Percentiles rank a stretch among this genome's conserved stretches.
Evolutionary conservation across 208 protist genomes (phyloP).

Genomic region (Leishmania lainsoni): DNA sequence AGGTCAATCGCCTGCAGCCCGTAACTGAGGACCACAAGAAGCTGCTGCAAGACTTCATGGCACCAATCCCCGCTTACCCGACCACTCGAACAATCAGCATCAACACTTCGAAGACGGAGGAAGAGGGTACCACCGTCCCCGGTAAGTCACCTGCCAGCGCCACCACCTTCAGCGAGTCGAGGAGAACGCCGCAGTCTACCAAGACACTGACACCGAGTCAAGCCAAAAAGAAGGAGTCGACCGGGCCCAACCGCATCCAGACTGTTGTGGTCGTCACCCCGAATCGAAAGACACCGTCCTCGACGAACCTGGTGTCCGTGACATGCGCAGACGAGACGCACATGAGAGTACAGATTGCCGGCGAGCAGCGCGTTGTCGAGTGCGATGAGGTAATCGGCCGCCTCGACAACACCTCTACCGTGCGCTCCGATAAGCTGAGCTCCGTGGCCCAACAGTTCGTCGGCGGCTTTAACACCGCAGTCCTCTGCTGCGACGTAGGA

Average conservation of each 20-base stretch:
- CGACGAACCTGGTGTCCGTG: constrained; percentile 10
- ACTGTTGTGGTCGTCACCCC: constrained; percentile 43
- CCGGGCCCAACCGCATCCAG: constrained; percentile 25
- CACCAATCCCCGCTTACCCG: constrained; percentile 34
- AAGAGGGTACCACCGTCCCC: background rate
- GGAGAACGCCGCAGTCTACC: background rate
- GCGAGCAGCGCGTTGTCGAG: constrained; percentile 9
- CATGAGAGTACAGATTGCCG: constrained; percentile 12
- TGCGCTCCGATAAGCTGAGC: constrained; percentile 34
- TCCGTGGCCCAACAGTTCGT: constrained; percentile 31
- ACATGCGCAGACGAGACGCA: constrained; percentile 30
- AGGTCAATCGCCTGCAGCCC: constrained; percentile 34
- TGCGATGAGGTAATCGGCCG: constrained; percentile 47
- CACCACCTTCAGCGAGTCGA: background rate
- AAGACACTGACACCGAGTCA: constrained; percentile 6
- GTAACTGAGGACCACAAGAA: constrained; percentile 42
- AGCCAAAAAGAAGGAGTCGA: constrained; percentile 7
- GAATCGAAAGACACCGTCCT: constrained; percentile 9
- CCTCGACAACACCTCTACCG: constrained; percentile 11
- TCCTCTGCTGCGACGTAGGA: constrained; percentile 48
- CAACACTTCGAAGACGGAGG: background rate
- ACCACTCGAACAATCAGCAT: constrained; percentile 1
- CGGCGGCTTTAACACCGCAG: constrained; percentile 41
- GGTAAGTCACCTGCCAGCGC: background rate
- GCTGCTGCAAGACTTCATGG: constrained; percentile 36